Base-by-base conservation (phyloP, 441 rosid species). In the Raphanus hybrid region DNA sequence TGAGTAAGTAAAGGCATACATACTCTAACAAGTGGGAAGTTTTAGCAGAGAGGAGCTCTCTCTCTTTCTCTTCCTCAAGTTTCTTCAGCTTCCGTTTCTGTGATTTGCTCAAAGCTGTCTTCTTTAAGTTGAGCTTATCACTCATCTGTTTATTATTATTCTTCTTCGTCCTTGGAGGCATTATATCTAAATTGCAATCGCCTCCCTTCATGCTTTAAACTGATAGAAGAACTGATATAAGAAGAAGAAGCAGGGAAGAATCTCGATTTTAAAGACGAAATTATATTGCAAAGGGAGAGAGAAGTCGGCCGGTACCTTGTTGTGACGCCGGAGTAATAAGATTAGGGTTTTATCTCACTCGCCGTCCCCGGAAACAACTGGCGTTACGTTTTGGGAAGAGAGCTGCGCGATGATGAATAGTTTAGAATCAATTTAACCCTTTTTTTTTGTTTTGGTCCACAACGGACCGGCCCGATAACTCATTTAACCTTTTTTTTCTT, bases 1-100 rank as follows among this genome's bases (percentile, higher is more conserved):
- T 39, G 43, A 0, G 6, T 60, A 23, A 4, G 48, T 3, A 77
- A 59, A 10, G 85, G 26, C 26, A 23, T 20, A 20, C 50, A 16
- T 89, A 94, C 98, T 87, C 89, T 67, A 94, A 80, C 12, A 78
- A 67, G 74, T 87, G 85, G 10, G 84, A 80, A 68, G 88, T 85
- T 83, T 83, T 81, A 0, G 86, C 79, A 48, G 73, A 85, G 70
- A 94, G 55, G 67, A 65, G 54, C 41, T 70, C 73, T 63, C 68
- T 89, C 79, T 85, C 84, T 65, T 91, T 90, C 34, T 88, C 97
- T 82, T 89, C 92, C 89, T 87, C 95, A 67, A 92, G 37, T 89
- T 92, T 92, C 89, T 87, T 90, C 81, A 91, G 71, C 80, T 89
- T 92, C 58, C 87, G 89, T 80, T 86, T 80, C 84, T 84, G 92